A percentile compares a stretch with the other conserved stretches of the same genome.
These are phyloP conservation scores for Fraxinus baroniana DNA, from an alignment of 305 asterid species.

Conservation along the genomic window DNA sequence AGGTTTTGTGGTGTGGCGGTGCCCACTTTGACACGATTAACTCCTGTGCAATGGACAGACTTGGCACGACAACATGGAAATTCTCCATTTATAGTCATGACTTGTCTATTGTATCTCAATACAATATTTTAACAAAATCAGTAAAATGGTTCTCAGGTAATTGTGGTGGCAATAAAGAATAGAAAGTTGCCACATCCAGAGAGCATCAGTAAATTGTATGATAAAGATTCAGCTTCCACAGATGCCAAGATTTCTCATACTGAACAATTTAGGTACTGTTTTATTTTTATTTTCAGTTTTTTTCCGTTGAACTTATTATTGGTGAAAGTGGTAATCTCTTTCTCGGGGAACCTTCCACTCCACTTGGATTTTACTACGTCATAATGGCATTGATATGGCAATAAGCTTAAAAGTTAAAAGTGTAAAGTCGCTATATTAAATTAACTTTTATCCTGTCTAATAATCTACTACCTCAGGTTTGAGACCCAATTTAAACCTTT, in stretches of 20 bases:
- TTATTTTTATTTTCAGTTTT: not conserved
- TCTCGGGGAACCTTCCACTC: not conserved
- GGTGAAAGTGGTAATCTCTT: not conserved
- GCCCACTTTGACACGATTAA: not conserved
- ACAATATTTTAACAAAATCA: not conserved
- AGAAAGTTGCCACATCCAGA: slow-evolving; percentile 38
- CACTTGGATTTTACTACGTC: not conserved
- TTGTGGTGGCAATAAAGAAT: slow-evolving; percentile 43
- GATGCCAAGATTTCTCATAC: slow-evolving; percentile 37
- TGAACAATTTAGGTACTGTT: slow-evolving; percentile 47
- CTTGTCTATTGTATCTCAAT: not conserved
- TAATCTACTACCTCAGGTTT: not conserved
- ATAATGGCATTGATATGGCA: not conserved
- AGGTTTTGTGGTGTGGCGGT: no score
- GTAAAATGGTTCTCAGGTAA: slow-evolving; percentile 34
- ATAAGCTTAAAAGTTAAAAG: not conserved
- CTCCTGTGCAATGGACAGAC: not conserved
- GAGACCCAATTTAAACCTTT: not conserved
- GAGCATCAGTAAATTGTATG: slow-evolving; percentile 33
- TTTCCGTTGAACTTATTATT: not conserved
- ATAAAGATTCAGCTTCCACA: slow-evolving; percentile 29
- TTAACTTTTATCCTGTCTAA: not conserved
- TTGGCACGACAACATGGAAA: not conserved
- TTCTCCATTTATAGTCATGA: not conserved
- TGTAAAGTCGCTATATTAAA: not conserved